Conservation (phyloP, 1,139 yeast species). For the Geotrichum aggregatum region DNA sequence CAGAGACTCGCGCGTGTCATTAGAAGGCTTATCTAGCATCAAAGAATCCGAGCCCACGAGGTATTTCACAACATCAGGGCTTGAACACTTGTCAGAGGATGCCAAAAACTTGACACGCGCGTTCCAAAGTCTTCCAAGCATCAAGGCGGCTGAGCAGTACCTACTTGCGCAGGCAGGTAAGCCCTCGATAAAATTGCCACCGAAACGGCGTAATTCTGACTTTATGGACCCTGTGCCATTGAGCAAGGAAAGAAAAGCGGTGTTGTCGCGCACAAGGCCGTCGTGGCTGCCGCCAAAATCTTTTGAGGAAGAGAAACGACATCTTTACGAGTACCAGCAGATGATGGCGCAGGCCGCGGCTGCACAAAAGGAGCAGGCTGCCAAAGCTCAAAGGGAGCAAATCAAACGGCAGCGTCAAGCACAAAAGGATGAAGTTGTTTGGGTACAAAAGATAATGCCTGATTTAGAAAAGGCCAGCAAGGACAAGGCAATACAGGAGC, state of each 20-base stretch:
- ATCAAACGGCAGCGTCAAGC: slow-evolving; percentile 32
- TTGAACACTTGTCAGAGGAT: slow-evolving; percentile 41
- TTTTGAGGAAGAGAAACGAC: slow-evolving; percentile 50
- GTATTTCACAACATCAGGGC: slow-evolving; percentile 24
- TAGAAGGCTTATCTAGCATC: slow-evolving; percentile 18
- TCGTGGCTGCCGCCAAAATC: slow-evolving; percentile 65
- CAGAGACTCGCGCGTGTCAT: neutral
- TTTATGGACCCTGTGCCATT: slow-evolving; percentile 25
- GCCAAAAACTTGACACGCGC: slow-evolving; percentile 49
- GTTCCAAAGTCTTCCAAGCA: slow-evolving; percentile 33
- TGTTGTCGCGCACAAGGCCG: slow-evolving; percentile 54
- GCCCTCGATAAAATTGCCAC: slow-evolving; percentile 15
- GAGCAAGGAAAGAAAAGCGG: slow-evolving; percentile 33
- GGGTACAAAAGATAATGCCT: slow-evolving; percentile 48
- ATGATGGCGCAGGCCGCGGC: slow-evolving; percentile 46
- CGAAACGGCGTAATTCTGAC: slow-evolving; percentile 17
- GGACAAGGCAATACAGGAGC: slow-evolving; percentile 45
- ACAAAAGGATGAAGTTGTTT: slow-evolving; percentile 36
- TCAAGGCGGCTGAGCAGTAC: slow-evolving; percentile 3
- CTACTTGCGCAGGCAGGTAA: slow-evolving; percentile 2
- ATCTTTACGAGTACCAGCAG: slow-evolving; percentile 52
- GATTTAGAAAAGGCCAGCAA: slow-evolving; percentile 37
- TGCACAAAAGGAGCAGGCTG: slow-evolving; percentile 27
- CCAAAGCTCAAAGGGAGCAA: slow-evolving; percentile 35
- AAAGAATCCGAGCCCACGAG: slow-evolving; percentile 30